These are phyloP conservation scores for Mycena filopes DNA, from an alignment of 768 basidiomycete species.

Conservation along the genomic window DNA sequence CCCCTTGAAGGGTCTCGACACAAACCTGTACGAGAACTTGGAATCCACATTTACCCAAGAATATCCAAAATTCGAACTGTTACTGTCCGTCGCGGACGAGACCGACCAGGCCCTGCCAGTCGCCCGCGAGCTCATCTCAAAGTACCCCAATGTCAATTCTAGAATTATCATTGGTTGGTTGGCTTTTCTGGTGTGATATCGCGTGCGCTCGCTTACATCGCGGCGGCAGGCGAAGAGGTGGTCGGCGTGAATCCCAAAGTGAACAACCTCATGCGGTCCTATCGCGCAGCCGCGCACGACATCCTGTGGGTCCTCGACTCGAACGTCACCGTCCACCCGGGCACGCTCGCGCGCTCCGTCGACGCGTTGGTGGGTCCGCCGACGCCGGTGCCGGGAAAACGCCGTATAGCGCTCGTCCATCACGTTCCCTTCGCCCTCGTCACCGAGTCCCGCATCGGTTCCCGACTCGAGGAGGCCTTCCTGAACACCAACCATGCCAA, in stretches of 20 bases:
- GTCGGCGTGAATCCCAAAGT: conserved; percentile 98
- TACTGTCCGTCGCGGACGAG: conserved; percentile 91
- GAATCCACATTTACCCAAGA: conserved; percentile 93
- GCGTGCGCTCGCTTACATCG: conserved; percentile 14
- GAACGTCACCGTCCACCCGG: conserved; percentile 83
- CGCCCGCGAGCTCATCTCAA: conserved; percentile 78
- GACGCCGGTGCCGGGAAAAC: conserved; percentile 48
- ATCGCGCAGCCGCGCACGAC: conserved; percentile 82
- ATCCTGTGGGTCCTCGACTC: conserved; percentile 98
- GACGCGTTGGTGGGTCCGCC: conserved; percentile 69
- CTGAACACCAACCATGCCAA: conserved; percentile 98
- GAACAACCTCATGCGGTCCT: conserved; percentile 92
- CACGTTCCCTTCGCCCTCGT: conserved; percentile 92
- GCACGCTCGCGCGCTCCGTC: conserved; percentile 86
- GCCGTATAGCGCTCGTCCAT: conserved; percentile 87
- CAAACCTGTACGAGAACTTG: conserved; percentile 95
- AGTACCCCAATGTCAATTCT: conserved; percentile 81
- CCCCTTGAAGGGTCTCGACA: conserved; percentile 94
- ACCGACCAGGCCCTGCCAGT: conserved; percentile 89
- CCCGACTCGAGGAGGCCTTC: conserved; percentile 91
- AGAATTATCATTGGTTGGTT: conserved; percentile 79
- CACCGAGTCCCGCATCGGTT: conserved; percentile 77
- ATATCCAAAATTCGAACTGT: conserved; percentile 91
- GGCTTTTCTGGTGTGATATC: background rate
- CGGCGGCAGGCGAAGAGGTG: conserved; percentile 72